Conservation (phyloP, 73 alveolate genomes). For the Stentor roeselii region DNA sequence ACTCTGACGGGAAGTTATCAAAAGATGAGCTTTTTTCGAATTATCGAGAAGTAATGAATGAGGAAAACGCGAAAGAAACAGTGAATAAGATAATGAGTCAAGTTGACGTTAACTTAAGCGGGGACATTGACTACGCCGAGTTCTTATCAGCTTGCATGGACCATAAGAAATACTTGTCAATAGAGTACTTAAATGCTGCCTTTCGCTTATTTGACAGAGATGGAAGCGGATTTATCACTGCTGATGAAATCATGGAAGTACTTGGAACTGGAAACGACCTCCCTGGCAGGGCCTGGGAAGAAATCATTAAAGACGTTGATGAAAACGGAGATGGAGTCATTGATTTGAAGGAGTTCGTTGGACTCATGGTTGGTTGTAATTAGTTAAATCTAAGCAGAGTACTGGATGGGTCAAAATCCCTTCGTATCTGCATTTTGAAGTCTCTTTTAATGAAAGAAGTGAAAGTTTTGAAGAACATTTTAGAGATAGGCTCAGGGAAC, state of each 20-base stretch:
- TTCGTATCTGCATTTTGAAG: neutral
- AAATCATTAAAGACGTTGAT: slow-evolving; percentile 39
- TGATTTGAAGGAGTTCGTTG: slow-evolving; percentile 45
- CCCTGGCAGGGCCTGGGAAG: slow-evolving; percentile 34
- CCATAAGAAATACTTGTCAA: slow-evolving; percentile 48
- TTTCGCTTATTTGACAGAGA: slow-evolving; percentile 64
- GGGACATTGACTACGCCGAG: slow-evolving; percentile 68
- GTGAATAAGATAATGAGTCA: neutral
- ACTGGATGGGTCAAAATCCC: neutral
- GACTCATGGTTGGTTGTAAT: slow-evolving; percentile 12
- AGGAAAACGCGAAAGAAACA: neutral
- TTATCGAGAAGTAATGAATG: neutral
- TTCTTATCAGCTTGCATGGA: slow-evolving; percentile 67
- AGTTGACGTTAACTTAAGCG: slow-evolving; percentile 56
- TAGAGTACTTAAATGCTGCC: slow-evolving; percentile 52
- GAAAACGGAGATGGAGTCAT: slow-evolving; percentile 40
- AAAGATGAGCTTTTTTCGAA: slow-evolving; percentile 18
- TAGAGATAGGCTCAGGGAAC: neutral
- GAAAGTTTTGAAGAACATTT: neutral
- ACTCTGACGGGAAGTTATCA: slow-evolving; percentile 3
- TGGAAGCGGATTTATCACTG: slow-evolving; percentile 66
- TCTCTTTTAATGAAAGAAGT: too few relatives aligned
- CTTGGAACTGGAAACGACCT: slow-evolving; percentile 36
- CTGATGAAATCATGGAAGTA: slow-evolving; percentile 61
- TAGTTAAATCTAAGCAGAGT: too few relatives aligned